Conservation (phyloP, 2,329 filamentous ascomycete species). For the Furcasterigmium sp. region DNA sequence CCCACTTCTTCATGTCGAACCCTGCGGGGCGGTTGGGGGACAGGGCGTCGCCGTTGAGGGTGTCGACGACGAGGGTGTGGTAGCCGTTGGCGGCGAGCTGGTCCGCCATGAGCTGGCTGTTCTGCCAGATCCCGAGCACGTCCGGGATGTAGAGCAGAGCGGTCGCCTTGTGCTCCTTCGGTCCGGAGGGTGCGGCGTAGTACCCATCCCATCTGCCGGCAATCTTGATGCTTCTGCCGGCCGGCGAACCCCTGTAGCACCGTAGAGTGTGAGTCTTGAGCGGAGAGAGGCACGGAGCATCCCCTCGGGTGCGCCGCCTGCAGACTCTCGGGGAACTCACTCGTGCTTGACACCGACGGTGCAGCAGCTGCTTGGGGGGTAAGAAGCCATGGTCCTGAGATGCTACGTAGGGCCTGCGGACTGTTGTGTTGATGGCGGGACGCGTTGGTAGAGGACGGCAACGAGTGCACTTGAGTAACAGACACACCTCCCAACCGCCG, state of each 20-base stretch:
- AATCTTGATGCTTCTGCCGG: conserved; percentile 40
- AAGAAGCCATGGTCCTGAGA: conserved; percentile 57
- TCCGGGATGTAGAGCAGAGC: conserved; percentile 44
- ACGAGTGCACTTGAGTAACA: too few relatives aligned
- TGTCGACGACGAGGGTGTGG: conserved; percentile 28
- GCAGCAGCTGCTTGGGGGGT: conserved; percentile 48
- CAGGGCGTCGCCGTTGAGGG: conserved; percentile 35
- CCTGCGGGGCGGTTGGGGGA: conserved; percentile 11
- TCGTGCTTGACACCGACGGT: conserved; percentile 45
- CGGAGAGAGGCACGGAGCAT: neutral
- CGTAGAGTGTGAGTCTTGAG: neutral
- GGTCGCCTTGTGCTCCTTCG: conserved; percentile 30
- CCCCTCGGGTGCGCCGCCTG: too few relatives aligned
- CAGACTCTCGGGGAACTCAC: too few relatives aligned
- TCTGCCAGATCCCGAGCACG: conserved; percentile 44
- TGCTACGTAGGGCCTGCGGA: too few relatives aligned
- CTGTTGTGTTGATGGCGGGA: too few relatives aligned
- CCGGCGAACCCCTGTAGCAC: conserved; percentile 36
- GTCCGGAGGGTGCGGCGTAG: conserved; percentile 38
- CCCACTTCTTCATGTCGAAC: conserved; percentile 26
- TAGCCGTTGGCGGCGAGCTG: conserved; percentile 31
- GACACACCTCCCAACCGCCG: too few relatives aligned
- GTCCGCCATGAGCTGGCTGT: conserved; percentile 36
- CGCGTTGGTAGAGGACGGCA: too few relatives aligned
- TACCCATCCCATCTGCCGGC: conserved; percentile 39